Evolutionary conservation across 805 yeast species (phyloP), one percentile per base, ranked within the genome.

Genomic region (Yarrowia bubula): DNA sequence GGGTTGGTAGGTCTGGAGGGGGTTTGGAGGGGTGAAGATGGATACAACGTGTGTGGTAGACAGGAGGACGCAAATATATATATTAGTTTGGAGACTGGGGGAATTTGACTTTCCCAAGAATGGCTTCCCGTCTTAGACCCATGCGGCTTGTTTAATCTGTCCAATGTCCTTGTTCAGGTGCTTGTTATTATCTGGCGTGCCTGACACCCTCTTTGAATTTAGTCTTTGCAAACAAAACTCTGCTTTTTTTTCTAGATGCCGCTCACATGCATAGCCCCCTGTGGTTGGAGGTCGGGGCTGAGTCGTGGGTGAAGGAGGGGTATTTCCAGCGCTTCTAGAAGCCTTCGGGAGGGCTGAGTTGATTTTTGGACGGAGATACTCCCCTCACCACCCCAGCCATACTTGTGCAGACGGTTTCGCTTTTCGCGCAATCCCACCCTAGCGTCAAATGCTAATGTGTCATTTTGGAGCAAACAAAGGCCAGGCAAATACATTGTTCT

Each of bases 131-230:
- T 55, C 61, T 39, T 35, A 41, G 38, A 55, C 61, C 61, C 47
- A 55, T 55, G 61, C 61, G 61, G 61, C 61, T 55, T 39, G 61
- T 55, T 55, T 55, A 55, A 55, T 55, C 61, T 55, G 61, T 55
- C 61, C 61, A 55, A 55, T 41, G 43, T 55, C 61, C 61, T 55
- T 55, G 61, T 55, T 41, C 46, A 1, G 11, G 31, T 17, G 38
- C 31, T 41, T 55, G 61, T 55, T 55, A 39, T 41, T 55, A 39
- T 55, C 61, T 55, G 46, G 46, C 47, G 61, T 55, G 46, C 61
- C 61, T 55, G 61, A 55, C 47, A 51, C 58, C 41, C 22, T 15
- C 13, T 18, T 42, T 18, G 1, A 1, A 15, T 28, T 55, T 55
- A 38, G 38, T 7, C 35, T 55, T 28, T 55, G 61, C 61, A 35